phyloP scores from a whole-genome alignment of 2,329 filamentous ascomycete genomes.

The Neobulgaria alba region DNA sequence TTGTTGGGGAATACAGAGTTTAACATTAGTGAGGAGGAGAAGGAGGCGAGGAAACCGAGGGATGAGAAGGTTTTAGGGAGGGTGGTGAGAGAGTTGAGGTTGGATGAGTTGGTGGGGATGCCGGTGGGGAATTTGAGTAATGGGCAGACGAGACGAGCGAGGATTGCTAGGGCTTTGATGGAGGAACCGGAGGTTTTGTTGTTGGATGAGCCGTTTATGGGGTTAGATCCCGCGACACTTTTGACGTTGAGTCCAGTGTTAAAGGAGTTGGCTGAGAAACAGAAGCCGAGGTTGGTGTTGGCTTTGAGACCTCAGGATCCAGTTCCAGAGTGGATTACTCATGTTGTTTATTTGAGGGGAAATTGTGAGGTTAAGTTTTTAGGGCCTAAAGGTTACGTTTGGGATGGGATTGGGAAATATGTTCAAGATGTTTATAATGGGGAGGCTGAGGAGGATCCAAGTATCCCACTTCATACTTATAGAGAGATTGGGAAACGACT shows the following conservation, averaged over 20 bases:
- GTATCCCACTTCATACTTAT: conserved; percentile 19
- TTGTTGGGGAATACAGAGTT: conserved; percentile 74
- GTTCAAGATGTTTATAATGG: conserved; percentile 28
- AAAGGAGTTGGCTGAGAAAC: conserved; percentile 54
- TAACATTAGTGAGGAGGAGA: conserved; percentile 56
- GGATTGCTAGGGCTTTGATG: conserved; percentile 80
- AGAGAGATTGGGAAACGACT: conserved; percentile 24
- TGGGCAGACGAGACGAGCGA: conserved; percentile 78
- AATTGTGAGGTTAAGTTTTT: conserved; percentile 57
- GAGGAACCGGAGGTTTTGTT: conserved; percentile 71
- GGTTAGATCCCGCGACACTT: conserved; percentile 78
- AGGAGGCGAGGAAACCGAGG: conserved; percentile 41
- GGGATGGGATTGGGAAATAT: conserved; percentile 44
- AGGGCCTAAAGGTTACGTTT: conserved; percentile 56
- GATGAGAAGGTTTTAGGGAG: conserved; percentile 45
- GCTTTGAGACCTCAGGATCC: conserved; percentile 77
- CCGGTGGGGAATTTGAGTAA: conserved; percentile 89
- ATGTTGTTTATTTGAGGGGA: conserved; percentile 64
- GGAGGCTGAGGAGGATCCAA: conserved; percentile 5
- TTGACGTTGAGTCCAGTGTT: conserved; percentile 64
- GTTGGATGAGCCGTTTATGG: conserved; percentile 94
- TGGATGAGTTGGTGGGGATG: conserved; percentile 63
- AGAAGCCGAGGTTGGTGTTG: conserved; percentile 64
- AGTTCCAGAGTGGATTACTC: conserved; percentile 84
- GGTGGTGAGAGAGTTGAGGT: conserved; percentile 60